phyloP scores from a whole-genome alignment of 2,329 filamentous ascomycete genomes.

The Neonectria punicea region DNA sequence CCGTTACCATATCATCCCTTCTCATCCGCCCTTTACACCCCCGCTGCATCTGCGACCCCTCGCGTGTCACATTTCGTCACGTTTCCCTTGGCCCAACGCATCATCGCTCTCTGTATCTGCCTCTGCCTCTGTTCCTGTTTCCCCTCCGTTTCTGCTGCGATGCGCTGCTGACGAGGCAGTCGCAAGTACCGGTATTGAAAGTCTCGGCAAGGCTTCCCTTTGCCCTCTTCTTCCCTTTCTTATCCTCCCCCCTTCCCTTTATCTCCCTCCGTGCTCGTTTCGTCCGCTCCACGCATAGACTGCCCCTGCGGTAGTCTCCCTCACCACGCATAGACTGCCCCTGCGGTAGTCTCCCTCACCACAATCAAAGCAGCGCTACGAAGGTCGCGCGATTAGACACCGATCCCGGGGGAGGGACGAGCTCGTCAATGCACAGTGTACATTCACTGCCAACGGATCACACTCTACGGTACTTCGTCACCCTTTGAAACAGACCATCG shows the following conservation, averaged over 20 bases:
- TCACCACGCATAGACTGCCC: not conserved
- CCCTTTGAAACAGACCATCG: slow-evolving; percentile 3
- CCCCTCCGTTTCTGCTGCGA: slow-evolving; percentile 15
- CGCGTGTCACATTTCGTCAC: slow-evolving; percentile 16
- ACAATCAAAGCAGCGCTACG: not conserved
- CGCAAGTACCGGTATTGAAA: not conserved
- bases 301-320: not conserved
- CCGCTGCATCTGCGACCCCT: slow-evolving; percentile 16
- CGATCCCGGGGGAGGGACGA: not conserved
- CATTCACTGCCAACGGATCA: not conserved
- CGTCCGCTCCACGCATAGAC: slow-evolving; percentile 1
- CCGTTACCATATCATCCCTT: slow-evolving; percentile 14
- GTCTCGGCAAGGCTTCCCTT: not conserved
- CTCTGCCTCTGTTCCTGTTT: slow-evolving; percentile 10
- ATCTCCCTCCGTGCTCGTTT: not conserved
- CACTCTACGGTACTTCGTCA: slow-evolving; percentile 6
- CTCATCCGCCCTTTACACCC: slow-evolving; percentile 12
- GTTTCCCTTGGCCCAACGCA: not conserved
- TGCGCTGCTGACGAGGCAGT: not conserved
- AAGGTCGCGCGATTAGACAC: not conserved
- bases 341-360: not conserved
- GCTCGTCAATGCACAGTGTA: slow-evolving; percentile 26
- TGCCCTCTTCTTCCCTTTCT: not conserved
- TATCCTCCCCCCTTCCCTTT: not conserved
- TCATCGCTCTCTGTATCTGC: slow-evolving; percentile 11